Evolutionary conservation across 1,284 basidiomycete genomes (phyloP).

Genomic region (Ceratorhiza oryzae-sativae): DNA sequence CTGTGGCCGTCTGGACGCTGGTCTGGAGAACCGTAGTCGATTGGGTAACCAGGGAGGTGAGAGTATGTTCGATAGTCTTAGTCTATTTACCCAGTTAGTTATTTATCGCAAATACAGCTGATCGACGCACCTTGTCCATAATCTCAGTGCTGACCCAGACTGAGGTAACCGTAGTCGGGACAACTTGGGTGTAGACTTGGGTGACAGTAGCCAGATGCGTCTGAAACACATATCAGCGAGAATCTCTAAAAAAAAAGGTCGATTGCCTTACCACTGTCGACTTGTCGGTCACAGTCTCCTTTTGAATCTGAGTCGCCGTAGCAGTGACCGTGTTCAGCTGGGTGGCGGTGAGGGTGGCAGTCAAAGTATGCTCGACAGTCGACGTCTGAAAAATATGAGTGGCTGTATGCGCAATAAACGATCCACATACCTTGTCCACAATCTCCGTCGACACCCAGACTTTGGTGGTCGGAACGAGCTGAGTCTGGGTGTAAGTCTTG

Average conservation of each 20-base stretch:
- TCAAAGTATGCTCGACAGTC: conserved; percentile 20
- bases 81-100: conserved; percentile 30
- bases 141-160: conserved; percentile 41
- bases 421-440: conserved; percentile 26
- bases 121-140: conserved; percentile 35
- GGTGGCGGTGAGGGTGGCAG: conserved; percentile 20
- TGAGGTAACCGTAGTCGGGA: conserved; percentile 41
- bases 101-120: background rate
- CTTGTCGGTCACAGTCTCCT: conserved; percentile 20
- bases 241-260: background rate
- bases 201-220: conserved; percentile 41
- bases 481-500: conserved; percentile 34
- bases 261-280: conserved; percentile 6
- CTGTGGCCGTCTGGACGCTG: conserved; percentile 38
- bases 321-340: conserved; percentile 39
- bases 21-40: conserved; percentile 42
- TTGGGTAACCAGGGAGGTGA: conserved; percentile 36
- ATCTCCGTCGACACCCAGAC: conserved; percentile 40
- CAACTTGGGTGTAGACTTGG: conserved; percentile 40
- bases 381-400: conserved; percentile 7
- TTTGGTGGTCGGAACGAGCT: conserved; percentile 40
- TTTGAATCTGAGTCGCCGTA: conserved; percentile 37
- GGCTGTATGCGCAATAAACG: background rate
- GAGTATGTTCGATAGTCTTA: conserved; percentile 39
- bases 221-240: background rate